A percentile compares a stretch with the other conserved stretches of the same genome.
Conservation (phyloP, 2,329 filamentous ascomycete species). For the Verticillium isaacii region DNA sequence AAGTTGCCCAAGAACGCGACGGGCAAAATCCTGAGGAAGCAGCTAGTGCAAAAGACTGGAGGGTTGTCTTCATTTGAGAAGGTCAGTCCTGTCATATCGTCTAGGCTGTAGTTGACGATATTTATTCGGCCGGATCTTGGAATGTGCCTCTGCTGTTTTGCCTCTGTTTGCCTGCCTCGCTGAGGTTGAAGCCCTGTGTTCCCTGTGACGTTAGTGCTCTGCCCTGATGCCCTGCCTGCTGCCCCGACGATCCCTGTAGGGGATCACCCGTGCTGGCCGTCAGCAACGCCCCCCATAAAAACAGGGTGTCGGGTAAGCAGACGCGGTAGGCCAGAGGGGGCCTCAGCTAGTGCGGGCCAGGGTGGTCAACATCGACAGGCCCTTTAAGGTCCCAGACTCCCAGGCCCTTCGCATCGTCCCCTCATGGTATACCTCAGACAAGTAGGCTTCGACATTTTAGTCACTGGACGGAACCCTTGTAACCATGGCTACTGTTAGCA, state of each 20-base stretch:
- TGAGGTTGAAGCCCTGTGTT: no score
- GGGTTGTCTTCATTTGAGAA: constrained; percentile 23
- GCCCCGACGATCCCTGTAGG: no score
- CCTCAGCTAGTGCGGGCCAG: background rate
- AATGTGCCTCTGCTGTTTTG: no score
- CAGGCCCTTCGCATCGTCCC: no score
- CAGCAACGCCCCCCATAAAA: no score
- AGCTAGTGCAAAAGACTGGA: constrained; percentile 17
- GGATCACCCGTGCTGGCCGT: no score
- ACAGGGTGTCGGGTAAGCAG: background rate
- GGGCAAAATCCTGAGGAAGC: constrained; percentile 27
- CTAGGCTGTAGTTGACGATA: constrained; percentile 7
- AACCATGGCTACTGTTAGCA: background rate
- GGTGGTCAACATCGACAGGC: background rate
- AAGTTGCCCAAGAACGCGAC: constrained; percentile 29
- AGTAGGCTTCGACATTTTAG: no score
- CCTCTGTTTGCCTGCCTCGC: no score
- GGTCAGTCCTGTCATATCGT: background rate
- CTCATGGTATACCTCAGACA: no score
- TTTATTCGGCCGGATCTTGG: background rate
- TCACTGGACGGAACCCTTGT: no score
- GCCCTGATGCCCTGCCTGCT: no score
- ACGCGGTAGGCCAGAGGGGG: background rate
- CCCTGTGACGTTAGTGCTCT: no score
- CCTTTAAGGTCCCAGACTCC: background rate